A percentile compares a stretch with the other conserved stretches of the same genome.
phyloP scores from a whole-genome alignment of 2,329 filamentous ascomycete genomes.

The Thielaviopsis musarum region DNA sequence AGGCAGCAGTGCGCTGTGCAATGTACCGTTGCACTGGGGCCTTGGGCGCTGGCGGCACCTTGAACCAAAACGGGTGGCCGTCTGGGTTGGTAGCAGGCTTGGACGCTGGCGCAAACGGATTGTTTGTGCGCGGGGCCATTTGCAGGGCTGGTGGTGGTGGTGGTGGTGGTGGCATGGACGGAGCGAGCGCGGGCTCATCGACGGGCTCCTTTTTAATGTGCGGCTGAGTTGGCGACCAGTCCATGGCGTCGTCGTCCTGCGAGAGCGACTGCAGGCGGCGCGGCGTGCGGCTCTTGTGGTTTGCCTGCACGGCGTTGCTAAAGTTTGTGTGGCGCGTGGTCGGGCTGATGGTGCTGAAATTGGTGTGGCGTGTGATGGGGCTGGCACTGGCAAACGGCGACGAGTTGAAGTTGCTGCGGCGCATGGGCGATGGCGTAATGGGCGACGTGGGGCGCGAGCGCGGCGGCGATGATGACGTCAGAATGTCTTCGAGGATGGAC shows the following conservation, averaged over 20 bases:
- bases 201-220: slow-evolving; percentile 17
- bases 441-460: slow-evolving; percentile 14
- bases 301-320: not conserved
- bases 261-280: slow-evolving; percentile 14
- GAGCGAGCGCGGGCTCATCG: slow-evolving; percentile 26
- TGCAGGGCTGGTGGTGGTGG: slow-evolving; percentile 1
- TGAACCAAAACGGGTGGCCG: slow-evolving; percentile 39
- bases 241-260: slow-evolving; percentile 43
- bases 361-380: slow-evolving; percentile 2
- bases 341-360: not conserved
- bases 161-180: slow-evolving; percentile 16
- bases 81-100: not conserved
- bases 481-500: slow-evolving; percentile 30
- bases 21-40: slow-evolving; percentile 23
- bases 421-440: slow-evolving; percentile 7
- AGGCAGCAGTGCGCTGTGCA: slow-evolving; percentile 8
- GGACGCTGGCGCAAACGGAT: slow-evolving; percentile 6
- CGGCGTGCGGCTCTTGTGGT: slow-evolving; percentile 5
- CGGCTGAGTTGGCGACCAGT: slow-evolving; percentile 44
- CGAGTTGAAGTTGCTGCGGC: slow-evolving; percentile 7
- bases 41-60: slow-evolving; percentile 45
- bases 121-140: not conserved
- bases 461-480: slow-evolving; percentile 14
- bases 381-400: slow-evolving; percentile 1
- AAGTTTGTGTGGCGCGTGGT: slow-evolving; percentile 5